These are phyloP conservation scores for Azolla pinnata DNA, from an alignment of 75 land plant species.

Conservation along the genomic window DNA sequence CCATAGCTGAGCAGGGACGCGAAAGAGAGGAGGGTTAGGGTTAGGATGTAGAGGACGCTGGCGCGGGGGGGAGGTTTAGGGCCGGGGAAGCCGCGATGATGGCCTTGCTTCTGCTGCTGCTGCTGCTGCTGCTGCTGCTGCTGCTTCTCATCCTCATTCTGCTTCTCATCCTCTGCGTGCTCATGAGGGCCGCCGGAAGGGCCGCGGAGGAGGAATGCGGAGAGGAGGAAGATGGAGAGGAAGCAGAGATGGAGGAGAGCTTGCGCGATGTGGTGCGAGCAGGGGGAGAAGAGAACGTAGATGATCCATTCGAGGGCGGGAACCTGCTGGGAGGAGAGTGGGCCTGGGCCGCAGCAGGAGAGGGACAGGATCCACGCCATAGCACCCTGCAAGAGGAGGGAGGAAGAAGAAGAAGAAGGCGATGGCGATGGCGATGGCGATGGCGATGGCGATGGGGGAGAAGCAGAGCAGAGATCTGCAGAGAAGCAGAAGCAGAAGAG, in stretches of 20 bases:
- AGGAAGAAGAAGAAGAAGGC: not conserved
- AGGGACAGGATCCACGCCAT: conserved; percentile 9
- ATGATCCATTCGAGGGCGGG: conserved; percentile 7
- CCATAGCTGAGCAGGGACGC: not conserved
- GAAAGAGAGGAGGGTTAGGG: not conserved
- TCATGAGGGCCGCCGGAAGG: no score
- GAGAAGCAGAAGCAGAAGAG: no score
- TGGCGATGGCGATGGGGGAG: not conserved
- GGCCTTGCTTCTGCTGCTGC: not conserved
- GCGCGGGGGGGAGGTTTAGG: not conserved
- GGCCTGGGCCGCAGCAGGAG: conserved; percentile 7
- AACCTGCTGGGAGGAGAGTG: conserved; percentile 3
- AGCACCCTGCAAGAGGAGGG: not conserved
- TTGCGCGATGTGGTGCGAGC: conserved; percentile 3
- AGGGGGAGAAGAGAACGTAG: conserved; percentile 10
- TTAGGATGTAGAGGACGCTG: not conserved
- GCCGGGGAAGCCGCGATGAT: not conserved
- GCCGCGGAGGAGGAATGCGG: not conserved
- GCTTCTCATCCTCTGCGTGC: not conserved
- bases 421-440: not conserved
- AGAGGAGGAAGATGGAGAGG: conserved; percentile 1
- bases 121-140: no score
- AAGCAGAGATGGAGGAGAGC: conserved; percentile 2
- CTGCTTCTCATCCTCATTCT: no score
- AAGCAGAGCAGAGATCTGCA: no score